Evolutionary conservation across 495 filamentous ascomycete species (phyloP), one percentile per base, ranked within the genome.

Genomic region (Aspergillus coremiiformis): DNA sequence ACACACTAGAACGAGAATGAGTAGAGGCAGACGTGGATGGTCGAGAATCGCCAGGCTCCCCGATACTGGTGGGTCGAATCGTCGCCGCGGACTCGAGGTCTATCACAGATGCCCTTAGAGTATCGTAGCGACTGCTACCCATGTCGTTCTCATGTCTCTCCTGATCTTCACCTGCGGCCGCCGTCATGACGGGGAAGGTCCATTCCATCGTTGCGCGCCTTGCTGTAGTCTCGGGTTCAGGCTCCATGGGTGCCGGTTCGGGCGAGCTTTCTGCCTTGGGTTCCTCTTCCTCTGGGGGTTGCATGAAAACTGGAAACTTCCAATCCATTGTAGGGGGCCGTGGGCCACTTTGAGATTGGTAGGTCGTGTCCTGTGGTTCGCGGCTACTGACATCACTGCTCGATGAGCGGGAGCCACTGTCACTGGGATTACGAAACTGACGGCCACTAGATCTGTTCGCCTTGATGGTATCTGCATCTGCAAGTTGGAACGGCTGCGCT

Each of bases 311-410:
- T 0, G 74, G 74, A 41, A 77, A 77, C 26, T 72, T 74, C 72
- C 72, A 77, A 45, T 74, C 74, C 70, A 75, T 75, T 5, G 75
- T 76, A 6, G 72, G 70, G 33, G 72, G 74, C 5, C 72, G 70
- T 3, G 74, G 71, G 1, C 66, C 73, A 9, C 61, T 66, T 7
- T 50, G 54, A 4, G 66, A 64, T 15, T 70, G 60, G 48, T 66
- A 74, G 1, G 52, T 52, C 4, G 65, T 53, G 23, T 68, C 67
- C 10, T 67, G 52, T 1, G 53, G 44, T 15, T 65, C 60, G 9
- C 44, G 30, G 17, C 46, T 63, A 48, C 68, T 63, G 8, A 54
- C 48, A 15, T 56, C 63, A 42, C 66, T 64, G 41, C 56, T 62
- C 12, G 61, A 67, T 0, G 66, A 67, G 12, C 69, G 60, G 3